Base-by-base conservation (phyloP, 2,329 filamentous ascomycete genomes). In the Trematosphaeria pertusa region DNA sequence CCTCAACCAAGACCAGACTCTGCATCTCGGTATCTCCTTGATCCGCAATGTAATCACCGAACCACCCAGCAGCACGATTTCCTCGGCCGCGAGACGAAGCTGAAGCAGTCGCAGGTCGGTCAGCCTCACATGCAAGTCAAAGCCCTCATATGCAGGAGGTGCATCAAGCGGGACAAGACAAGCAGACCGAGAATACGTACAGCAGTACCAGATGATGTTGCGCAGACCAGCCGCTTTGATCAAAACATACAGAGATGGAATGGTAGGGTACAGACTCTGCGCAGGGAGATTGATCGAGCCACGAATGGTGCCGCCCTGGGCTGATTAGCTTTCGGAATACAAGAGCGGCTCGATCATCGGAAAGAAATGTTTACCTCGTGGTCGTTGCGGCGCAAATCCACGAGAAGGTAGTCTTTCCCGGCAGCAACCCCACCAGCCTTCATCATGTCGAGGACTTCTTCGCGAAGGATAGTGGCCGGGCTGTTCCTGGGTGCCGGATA, bases 261-360 rank as follows among this genome's bases (percentile, higher is more conserved):
- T 72, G 3, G 77, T 78, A 40, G 77, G 77, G 42, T 81, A 81
- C 30, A 84, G 74, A 10, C 74, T 78, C 43, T 84, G 80, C 7
- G 81, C 81, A 0, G 81, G 81, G 11, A 84, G 69, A 53, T 84
- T 83, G 52, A 87, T 73, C 1, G 83, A 84, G 2, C 77, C 78
- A 7, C 71, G 70, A 43, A 87, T 80, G 0, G 83, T 86, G 31
- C 84, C 85, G 19, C 85, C 85, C 81, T 82, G 48, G n/a, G 1
- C 28, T 11, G 28, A 11, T 50, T 19, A 53, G n/a, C 24, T 35
- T 37, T 37, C 48, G 17, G 37, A 50, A 38, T 36, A 22, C 41
- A 15, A 31, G 12, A 8, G 8, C 26, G 26, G n/a, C n/a, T n/a
- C n/a, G n/a, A n/a, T n/a, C n/a, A n/a, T n/a, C n/a, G n/a, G n/a